Base-by-base conservation (phyloP, 106 monocot species). In the Triglochin maritima region DNA sequence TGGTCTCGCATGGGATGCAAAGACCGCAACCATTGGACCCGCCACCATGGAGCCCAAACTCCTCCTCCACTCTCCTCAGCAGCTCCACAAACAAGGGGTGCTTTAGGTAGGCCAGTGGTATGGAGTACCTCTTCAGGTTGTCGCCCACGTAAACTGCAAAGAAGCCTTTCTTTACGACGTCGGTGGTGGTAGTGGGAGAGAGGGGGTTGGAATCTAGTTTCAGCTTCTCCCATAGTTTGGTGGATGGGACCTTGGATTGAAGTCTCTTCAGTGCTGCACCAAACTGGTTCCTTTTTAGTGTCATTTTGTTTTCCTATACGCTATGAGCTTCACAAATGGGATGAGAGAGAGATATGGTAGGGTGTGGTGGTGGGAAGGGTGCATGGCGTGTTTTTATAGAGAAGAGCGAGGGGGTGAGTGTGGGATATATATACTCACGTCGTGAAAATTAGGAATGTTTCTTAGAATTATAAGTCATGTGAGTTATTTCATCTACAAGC, bases 141-240 rank as follows among this genome's bases (percentile, higher is more conserved):
- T 49, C 58, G 46, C 70, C 70, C 17, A 70, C 70, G 70, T 70
- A 70, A 17, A 70, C 13, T 2, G 70, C 58, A 59, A 70, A 70
- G 70, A 59, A 59, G 10, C 70, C 70, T 44, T 70, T 70, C 70
- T 58, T 59, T 16, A 49, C 17, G 68, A 45, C 56, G 5, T 13
- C 29, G 3, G 46, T 11, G 4, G 57, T 59, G 44, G 70, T 52
- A 13, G 54, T 55, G 54, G 7, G 43, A 9, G 68, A 59, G 13
- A 59, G 46, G 41, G 69, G 57, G 55, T 44, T 41, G 44, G 16
- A 17, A 10, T 2, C 46, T 6, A 57, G 12, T 5, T 43, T 45
- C 11, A 59, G 57, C 47, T 59, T 70, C 57, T 12, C 47, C 68
- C 68, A 51, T 66, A 66, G 8, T 47, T 64, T 64, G 5, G 46